Conservation (phyloP, 805 yeast species). For the Starmerella apis region DNA sequence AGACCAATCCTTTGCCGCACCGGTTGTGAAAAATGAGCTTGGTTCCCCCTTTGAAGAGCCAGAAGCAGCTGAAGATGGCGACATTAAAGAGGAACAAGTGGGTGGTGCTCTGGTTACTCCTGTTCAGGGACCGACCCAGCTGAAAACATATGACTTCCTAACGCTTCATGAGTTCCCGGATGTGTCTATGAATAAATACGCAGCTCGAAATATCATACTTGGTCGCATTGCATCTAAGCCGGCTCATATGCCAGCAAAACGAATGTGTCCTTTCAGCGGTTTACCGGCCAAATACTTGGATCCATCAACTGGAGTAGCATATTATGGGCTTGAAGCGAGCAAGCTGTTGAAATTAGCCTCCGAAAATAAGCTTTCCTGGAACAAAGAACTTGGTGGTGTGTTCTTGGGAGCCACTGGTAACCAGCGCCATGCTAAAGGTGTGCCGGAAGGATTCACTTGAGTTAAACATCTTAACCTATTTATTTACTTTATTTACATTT, state of each 20-base stretch:
- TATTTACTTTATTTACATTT: constrained; percentile 8
- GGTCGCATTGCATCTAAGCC: constrained; percentile 40
- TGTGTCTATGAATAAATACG: constrained; percentile 17
- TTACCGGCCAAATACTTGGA: constrained; percentile 73
- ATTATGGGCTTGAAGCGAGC: constrained; percentile 72
- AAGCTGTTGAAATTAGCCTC: constrained; percentile 45
- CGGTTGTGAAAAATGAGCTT: too few species aligned
- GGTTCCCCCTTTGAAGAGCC: too few species aligned
- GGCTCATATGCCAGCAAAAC: constrained; percentile 38
- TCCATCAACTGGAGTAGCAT: constrained; percentile 80
- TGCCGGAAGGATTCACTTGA: constrained; percentile 65
- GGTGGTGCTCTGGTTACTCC: background rate
- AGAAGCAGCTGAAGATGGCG: too few species aligned
- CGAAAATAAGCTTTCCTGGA: constrained; percentile 45
- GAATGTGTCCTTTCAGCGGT: constrained; percentile 64
- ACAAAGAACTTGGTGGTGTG: constrained; percentile 37
- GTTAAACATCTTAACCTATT: background rate
- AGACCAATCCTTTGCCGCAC: too few species aligned
- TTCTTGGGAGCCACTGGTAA: constrained; percentile 34
- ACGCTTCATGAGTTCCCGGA: constrained; percentile 43
- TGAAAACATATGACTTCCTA: constrained; percentile 33
- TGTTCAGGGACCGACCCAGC: constrained; percentile 18
- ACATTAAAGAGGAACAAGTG: background rate
- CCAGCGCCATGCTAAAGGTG: constrained; percentile 43
- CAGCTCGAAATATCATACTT: constrained; percentile 38